Percentiles rank a stretch among this genome's conserved stretches.
These are phyloP conservation scores for Paratinospora sagittata DNA, from an alignment of 164 flowering plant genomes.

Conservation along the genomic window DNA sequence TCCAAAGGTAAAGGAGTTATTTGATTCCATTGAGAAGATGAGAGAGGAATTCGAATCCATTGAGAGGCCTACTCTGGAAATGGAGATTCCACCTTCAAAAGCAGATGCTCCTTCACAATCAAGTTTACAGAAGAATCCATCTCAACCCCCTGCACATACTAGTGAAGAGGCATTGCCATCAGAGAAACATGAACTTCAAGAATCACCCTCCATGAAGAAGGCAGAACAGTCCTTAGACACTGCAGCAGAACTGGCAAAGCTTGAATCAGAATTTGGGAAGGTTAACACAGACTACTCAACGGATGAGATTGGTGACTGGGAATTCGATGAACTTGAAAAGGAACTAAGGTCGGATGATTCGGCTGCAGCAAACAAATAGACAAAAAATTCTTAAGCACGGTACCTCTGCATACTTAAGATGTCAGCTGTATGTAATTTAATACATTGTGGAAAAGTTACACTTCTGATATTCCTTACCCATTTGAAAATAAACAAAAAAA, in stretches of 20 bases:
- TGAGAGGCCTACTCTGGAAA: conserved; percentile 68
- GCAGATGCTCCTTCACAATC: conserved; percentile 28
- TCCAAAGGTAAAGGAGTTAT: conserved; percentile 49
- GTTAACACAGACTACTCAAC: conserved; percentile 54
- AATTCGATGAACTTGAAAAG: conserved; percentile 89
- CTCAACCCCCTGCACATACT: background rate
- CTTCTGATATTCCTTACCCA: conserved; percentile 1
- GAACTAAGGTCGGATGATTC: conserved; percentile 54
- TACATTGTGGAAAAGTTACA: background rate
- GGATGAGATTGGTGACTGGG: conserved; percentile 90
- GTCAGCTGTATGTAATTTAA: conserved; percentile 5
- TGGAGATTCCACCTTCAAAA: conserved; percentile 49
- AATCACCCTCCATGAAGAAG: conserved; percentile 2
- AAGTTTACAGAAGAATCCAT: too few species aligned
- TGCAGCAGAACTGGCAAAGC: conserved; percentile 77
- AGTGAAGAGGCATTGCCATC: conserved; percentile 3
- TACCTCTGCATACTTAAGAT: conserved; percentile 9
- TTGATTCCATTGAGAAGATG: conserved; percentile 64
- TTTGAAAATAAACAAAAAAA: conserved; percentile 3
- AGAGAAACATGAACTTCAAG: conserved; percentile 4
- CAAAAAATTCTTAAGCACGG: conserved; percentile 1
- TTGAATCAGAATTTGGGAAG: conserved; percentile 90
- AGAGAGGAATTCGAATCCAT: conserved; percentile 68
- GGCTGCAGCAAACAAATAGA: conserved; percentile 30
- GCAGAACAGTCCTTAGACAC: conserved; percentile 48